Conservation (phyloP, 2,329 filamentous ascomycete genomes). For the Beauveria brongniartii region DNA sequence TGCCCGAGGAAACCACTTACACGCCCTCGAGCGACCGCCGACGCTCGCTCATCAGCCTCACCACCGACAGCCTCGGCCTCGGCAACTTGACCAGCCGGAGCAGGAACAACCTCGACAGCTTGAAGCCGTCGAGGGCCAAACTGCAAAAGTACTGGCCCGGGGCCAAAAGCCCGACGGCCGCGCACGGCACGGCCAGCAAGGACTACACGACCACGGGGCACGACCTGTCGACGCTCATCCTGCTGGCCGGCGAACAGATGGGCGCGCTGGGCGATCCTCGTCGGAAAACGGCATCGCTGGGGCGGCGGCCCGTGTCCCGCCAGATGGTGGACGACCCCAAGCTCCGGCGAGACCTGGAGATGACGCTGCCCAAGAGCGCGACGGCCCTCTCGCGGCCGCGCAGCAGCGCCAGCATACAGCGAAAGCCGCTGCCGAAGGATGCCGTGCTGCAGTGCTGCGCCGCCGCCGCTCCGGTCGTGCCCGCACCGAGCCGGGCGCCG, state of each 20-base stretch:
- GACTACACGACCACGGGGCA: neutral
- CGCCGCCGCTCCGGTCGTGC: neutral
- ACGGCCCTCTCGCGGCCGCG: neutral
- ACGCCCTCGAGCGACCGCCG: slow-evolving; percentile 9
- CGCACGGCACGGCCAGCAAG: neutral
- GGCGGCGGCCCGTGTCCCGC: neutral
- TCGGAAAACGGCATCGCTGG: neutral
- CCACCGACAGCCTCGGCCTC: neutral
- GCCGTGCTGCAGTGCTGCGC: neutral
- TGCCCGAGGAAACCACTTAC: neutral
- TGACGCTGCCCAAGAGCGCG: slow-evolving; percentile 1
- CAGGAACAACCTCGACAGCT: neutral
- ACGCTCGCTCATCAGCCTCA: slow-evolving; percentile 9
- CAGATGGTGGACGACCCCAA: neutral
- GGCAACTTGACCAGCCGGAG: neutral
- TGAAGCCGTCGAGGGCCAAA: neutral
- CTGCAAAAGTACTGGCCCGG: slow-evolving; percentile 5
- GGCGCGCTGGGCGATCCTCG: slow-evolving; percentile 1
- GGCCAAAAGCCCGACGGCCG: neutral
- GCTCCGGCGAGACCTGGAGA: neutral
- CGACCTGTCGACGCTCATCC: neutral
- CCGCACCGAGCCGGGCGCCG: neutral
- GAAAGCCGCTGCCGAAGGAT: slow-evolving; percentile 2
- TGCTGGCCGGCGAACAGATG: slow-evolving; percentile 8
- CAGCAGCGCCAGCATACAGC: slow-evolving; percentile 2